Percentiles rank a stretch among this genome's conserved stretches.
Evolutionary conservation across 169 alveolate species (phyloP).

Genomic region (Miamiensis avidus): DNA sequence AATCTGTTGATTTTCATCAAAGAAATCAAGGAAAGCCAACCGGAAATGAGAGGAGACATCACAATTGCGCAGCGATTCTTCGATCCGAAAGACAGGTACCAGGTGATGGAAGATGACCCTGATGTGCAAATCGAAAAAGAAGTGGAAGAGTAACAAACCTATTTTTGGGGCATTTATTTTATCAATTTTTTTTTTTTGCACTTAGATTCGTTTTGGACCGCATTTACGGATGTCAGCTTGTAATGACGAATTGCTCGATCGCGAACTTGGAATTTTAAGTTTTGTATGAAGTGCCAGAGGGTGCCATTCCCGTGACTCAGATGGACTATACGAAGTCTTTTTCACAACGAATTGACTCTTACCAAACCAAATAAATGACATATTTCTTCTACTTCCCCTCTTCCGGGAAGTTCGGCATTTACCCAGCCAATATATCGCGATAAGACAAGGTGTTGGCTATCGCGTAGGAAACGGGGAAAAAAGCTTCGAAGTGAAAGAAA

Average conservation of each 20-base stretch:
- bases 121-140: conserved; percentile 45
- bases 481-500: no score
- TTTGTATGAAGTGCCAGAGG: conserved; percentile 46
- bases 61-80: conserved; percentile 51
- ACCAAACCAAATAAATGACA: no score
- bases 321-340: conserved; percentile 62
- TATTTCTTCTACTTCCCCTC: conserved; percentile 74
- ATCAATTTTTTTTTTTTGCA: no score
- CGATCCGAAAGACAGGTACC: conserved; percentile 38
- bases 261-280: conserved; percentile 41
- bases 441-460: conserved; percentile 60
- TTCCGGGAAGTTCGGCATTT: conserved; percentile 61
- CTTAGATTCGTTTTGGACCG: conserved; percentile 26
- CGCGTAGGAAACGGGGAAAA: conserved; percentile 43
- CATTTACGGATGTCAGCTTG: conserved; percentile 59
- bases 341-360: conserved; percentile 27
- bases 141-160: conserved; percentile 37
- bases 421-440: conserved; percentile 65
- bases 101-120: conserved; percentile 26
- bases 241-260: conserved; percentile 61
- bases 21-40: conserved; percentile 61
- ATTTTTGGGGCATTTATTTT: no score
- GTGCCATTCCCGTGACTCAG: conserved; percentile 48
- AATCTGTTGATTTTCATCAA: conserved; percentile 66
- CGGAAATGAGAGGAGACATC: conserved; percentile 44